These are phyloP conservation scores for Daldinia sp. DNA, from an alignment of 2,329 filamentous ascomycete species.

Conservation along the genomic window DNA sequence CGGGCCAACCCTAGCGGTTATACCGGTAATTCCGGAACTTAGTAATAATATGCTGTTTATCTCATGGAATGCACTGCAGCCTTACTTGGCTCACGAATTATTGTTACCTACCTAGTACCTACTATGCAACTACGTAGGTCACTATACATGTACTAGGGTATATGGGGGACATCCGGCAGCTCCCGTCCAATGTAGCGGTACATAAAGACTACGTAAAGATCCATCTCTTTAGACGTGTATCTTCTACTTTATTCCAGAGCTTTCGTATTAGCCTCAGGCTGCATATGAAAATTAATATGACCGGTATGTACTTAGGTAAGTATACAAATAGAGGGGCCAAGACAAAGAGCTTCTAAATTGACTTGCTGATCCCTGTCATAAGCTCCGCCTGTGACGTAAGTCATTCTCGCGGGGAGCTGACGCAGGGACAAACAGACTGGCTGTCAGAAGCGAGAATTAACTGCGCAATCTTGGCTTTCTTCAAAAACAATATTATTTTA, in stretches of 20 bases:
- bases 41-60: conserved; percentile 13
- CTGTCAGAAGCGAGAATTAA: too few relatives aligned
- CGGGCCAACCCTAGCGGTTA: background rate
- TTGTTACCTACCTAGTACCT: background rate
- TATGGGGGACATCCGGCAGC: conserved; percentile 25
- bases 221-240: conserved; percentile 10
- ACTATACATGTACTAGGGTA: too few relatives aligned
- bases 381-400: conserved; percentile 43
- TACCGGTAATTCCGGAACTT: conserved; percentile 3
- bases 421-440: conserved; percentile 39
- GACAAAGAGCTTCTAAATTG: conserved; percentile 23
- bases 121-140: background rate
- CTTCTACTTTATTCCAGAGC: conserved; percentile 30
- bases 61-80: conserved; percentile 14
- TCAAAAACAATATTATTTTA: too few relatives aligned
- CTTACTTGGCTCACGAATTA: conserved; percentile 3
- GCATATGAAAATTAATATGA: background rate
- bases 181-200: conserved; percentile 25
- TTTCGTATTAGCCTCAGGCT: conserved; percentile 17
- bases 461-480: too few relatives aligned
- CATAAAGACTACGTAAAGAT: conserved; percentile 7
- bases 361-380: conserved; percentile 34
- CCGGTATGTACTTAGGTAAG: conserved; percentile 20
- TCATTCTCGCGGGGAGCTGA: conserved; percentile 36
- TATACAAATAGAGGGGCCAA: conserved; percentile 9